Conservation (phyloP, 2,329 filamentous ascomycete genomes). For the Trichoderma guizhouense region DNA sequence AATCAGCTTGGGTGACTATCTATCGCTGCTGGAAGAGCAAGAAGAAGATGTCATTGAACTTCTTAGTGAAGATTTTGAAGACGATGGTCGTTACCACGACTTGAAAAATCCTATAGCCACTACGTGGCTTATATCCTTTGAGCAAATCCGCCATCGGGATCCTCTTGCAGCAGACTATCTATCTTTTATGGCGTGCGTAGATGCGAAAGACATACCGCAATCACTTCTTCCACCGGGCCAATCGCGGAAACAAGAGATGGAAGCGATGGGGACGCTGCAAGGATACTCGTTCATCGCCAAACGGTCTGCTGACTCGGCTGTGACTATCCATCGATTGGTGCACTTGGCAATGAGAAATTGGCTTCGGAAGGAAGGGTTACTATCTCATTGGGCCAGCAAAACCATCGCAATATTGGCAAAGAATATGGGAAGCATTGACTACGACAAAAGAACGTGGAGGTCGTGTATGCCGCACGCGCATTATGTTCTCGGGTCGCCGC, state of each 20-base stretch:
- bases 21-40: conserved; percentile 25
- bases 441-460: background rate
- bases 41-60: conserved; percentile 25
- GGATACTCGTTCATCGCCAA: background rate
- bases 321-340: background rate
- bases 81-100: conserved; percentile 27
- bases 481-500: background rate
- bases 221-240: conserved; percentile 23
- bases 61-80: conserved; percentile 32
- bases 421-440: background rate
- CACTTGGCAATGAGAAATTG: background rate
- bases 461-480: background rate
- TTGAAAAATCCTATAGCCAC: conserved; percentile 29
- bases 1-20: conserved; percentile 26
- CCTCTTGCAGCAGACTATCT: conserved; percentile 30
- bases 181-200: conserved; percentile 29
- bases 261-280: conserved; percentile 15
- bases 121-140: conserved; percentile 36
- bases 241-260: conserved; percentile 16
- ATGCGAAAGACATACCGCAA: conserved; percentile 30
- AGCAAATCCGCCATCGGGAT: conserved; percentile 26
- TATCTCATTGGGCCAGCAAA: background rate
- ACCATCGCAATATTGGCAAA: background rate
- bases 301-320: background rate
- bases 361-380: background rate